phyloP scores from a whole-genome alignment of 805 yeast species.

The Nakazawaea laoshanensis region DNA sequence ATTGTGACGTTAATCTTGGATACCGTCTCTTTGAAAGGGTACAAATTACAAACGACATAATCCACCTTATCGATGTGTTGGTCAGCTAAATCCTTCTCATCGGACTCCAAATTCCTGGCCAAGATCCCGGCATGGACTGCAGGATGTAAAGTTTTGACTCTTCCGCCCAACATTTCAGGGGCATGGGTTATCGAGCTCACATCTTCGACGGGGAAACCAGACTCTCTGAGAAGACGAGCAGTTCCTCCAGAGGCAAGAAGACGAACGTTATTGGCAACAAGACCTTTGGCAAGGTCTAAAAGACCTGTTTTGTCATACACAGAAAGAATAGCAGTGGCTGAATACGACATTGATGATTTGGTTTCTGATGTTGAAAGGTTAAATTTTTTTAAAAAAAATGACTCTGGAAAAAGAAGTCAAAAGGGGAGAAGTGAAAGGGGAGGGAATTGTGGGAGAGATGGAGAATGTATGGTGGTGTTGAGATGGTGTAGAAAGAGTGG shows the following conservation, averaged over 20 bases:
- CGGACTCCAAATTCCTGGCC: conserved; percentile 87
- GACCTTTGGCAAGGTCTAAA: conserved; percentile 92
- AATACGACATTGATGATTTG: conserved; percentile 20
- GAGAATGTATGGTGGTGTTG: too few species aligned
- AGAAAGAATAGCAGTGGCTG: conserved; percentile 88
- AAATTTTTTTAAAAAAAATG: too few species aligned
- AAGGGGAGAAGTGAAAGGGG: too few species aligned
- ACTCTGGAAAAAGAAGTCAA: too few species aligned
- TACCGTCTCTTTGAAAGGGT: conserved; percentile 96
- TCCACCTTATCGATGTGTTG: conserved; percentile 96
- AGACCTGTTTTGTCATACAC: conserved; percentile 97
- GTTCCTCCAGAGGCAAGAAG: conserved; percentile 97
- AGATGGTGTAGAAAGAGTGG: too few species aligned
- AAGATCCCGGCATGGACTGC: conserved; percentile 98
- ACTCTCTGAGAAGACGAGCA: conserved; percentile 87
- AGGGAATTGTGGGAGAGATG: too few species aligned
- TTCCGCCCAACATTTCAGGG: conserved; percentile 97
- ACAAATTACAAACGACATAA: conserved; percentile 93
- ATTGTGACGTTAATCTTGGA: conserved; percentile 93
- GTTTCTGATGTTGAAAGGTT: background rate
- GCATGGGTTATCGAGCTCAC: conserved; percentile 94
- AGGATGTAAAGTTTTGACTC: conserved; percentile 97
- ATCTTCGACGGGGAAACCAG: conserved; percentile 97
- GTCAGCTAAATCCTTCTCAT: conserved; percentile 77
- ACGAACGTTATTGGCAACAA: conserved; percentile 80